phyloP scores from a whole-genome alignment of 2,329 filamentous ascomycete genomes.

The Biscogniauxia mediterranea region DNA sequence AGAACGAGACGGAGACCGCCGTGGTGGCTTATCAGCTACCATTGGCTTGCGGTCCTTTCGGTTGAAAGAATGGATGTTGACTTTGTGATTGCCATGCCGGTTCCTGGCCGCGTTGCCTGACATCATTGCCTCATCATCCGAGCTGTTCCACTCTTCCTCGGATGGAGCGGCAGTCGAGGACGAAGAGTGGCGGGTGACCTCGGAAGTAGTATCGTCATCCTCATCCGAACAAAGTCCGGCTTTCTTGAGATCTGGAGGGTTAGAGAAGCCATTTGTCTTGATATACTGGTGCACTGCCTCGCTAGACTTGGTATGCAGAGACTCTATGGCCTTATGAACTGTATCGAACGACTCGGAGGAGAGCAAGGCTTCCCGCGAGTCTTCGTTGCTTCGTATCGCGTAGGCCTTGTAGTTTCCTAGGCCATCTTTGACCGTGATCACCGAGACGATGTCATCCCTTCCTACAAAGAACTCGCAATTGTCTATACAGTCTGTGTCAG shows the following conservation, averaged over 20 bases:
- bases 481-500: conserved; percentile 17
- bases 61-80: not conserved
- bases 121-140: conserved; percentile 24
- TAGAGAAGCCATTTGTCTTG: conserved; percentile 26
- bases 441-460: conserved; percentile 26
- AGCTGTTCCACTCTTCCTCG: conserved; percentile 23
- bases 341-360: conserved; percentile 22
- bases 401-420: conserved; percentile 24
- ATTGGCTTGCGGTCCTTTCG: conserved; percentile 1
- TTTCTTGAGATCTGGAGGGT: conserved; percentile 19
- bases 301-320: conserved; percentile 29
- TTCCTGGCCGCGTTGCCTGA: not conserved
- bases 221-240: conserved; percentile 10
- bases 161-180: conserved; percentile 26
- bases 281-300: conserved; percentile 29
- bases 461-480: conserved; percentile 32
- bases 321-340: conserved; percentile 23
- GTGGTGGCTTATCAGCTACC: not conserved
- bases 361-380: conserved; percentile 23
- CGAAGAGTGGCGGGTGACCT: conserved; percentile 24
- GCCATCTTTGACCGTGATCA: conserved; percentile 25
- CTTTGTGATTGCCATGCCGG: not conserved
- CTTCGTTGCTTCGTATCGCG: conserved; percentile 24
- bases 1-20: not conserved
- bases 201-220: conserved; percentile 19